Conservation (phyloP, 768 basidiomycete genomes). For the Clavulina sp. region DNA sequence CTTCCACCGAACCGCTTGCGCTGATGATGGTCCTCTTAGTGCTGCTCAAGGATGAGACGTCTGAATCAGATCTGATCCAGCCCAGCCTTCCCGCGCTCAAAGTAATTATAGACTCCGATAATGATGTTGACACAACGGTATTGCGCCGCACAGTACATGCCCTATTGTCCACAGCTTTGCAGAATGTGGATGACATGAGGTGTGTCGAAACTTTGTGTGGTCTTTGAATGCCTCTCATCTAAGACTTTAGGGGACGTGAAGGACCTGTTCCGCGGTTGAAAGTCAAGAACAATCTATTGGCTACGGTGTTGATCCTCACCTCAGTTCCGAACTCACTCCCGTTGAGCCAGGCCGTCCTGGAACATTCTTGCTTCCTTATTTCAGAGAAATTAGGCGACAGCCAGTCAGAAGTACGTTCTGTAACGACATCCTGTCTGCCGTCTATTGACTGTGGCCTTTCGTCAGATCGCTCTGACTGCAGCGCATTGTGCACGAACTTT, state of each 20-base stretch:
- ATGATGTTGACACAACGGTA: conserved; percentile 15
- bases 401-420: conserved; percentile 38
- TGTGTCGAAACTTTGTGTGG: conserved; percentile 20
- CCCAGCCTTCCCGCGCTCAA: conserved; percentile 72
- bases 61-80: conserved; percentile 60
- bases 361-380: conserved; percentile 72
- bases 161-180: conserved; percentile 65
- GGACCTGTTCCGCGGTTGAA: conserved; percentile 64
- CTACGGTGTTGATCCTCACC: conserved; percentile 70
- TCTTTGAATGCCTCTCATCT: not conserved
- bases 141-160: conserved; percentile 53
- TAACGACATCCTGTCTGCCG: not conserved
- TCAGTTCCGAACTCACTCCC: conserved; percentile 48
- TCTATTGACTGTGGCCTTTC: not conserved
- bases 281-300: conserved; percentile 78
- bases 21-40: conserved; percentile 27
- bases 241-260: conserved; percentile 48
- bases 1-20: not conserved
- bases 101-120: conserved; percentile 33
- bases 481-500: conserved; percentile 82
- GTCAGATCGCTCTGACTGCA: conserved; percentile 63
- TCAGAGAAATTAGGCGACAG: conserved; percentile 58
- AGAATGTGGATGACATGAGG: conserved; percentile 88
- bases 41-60: conserved; percentile 70
- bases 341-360: conserved; percentile 57